Conservation (phyloP, 148 eudicot species). For the Camellia japonica region DNA sequence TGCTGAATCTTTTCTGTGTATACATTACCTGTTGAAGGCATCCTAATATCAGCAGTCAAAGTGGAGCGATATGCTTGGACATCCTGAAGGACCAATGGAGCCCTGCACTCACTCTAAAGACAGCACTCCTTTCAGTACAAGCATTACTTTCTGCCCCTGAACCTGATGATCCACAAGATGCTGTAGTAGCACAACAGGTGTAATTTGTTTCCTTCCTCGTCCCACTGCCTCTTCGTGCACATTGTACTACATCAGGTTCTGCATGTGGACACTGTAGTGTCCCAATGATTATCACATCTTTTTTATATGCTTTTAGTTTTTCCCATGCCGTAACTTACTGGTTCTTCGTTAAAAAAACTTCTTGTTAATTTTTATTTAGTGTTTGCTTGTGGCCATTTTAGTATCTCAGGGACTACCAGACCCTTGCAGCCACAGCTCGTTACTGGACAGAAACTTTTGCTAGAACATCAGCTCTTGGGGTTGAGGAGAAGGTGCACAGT, state of each 20-base stretch:
- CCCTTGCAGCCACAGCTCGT: slow-evolving; percentile 79
- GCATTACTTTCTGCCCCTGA: slow-evolving; percentile 79
- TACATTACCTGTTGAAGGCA: slow-evolving; percentile 52
- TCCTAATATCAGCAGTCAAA: slow-evolving; percentile 94
- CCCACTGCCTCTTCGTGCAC: no score
- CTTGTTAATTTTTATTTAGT: background rate
- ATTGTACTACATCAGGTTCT: background rate
- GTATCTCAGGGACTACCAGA: slow-evolving; percentile 73
- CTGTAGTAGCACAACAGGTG: slow-evolving; percentile 86
- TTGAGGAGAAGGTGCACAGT: slow-evolving; percentile 74
- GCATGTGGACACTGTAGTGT: background rate
- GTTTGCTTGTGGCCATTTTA: slow-evolving; percentile 22
- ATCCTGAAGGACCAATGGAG: slow-evolving; percentile 97
- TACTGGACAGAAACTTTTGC: slow-evolving; percentile 97
- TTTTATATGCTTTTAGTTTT: background rate
- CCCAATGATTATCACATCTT: background rate
- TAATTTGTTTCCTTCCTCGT: background rate
- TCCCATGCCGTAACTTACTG: background rate
- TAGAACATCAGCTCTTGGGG: slow-evolving; percentile 55
- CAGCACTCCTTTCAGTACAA: slow-evolving; percentile 80
- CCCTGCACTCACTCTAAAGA: slow-evolving; percentile 83
- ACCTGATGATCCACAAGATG: slow-evolving; percentile 92
- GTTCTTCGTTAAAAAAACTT: background rate
- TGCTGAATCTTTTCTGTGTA: background rate
- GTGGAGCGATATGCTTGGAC: slow-evolving; percentile 92